Conservation (phyloP, 768 basidiomycete species). For the Boletus sp. region DNA sequence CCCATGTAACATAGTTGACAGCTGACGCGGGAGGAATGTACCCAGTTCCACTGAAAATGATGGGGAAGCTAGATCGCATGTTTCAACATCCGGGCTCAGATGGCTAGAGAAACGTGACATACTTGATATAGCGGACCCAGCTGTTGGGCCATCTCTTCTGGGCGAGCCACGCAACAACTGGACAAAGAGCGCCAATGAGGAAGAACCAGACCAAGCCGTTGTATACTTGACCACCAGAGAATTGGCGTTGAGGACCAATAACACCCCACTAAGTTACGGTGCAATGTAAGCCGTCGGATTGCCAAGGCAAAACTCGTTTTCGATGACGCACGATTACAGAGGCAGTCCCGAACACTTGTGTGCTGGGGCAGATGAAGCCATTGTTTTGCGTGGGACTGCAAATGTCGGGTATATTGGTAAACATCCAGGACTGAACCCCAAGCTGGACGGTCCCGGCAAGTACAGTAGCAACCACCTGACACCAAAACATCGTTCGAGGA, state of each 20-base stretch:
- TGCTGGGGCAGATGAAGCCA: conserved; percentile 30
- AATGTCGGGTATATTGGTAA: conserved; percentile 38
- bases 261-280: conserved; percentile 54
- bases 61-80: conserved; percentile 36
- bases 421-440: conserved; percentile 61
- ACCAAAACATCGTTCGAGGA: conserved; percentile 64
- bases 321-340: conserved; percentile 45
- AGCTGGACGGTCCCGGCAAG: conserved; percentile 67
- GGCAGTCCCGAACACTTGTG: conserved; percentile 50
- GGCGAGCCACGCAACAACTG: conserved; percentile 51
- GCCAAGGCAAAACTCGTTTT: not conserved
- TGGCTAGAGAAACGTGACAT: conserved; percentile 20
- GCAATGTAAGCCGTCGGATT: not conserved
- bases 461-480: conserved; percentile 59
- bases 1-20: conserved; percentile 65
- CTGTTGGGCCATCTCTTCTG: conserved; percentile 61
- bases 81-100: not conserved
- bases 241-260: conserved; percentile 75
- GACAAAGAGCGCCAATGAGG: conserved; percentile 67
- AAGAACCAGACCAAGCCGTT: conserved; percentile 70
- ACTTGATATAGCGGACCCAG: conserved; percentile 64
- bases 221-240: conserved; percentile 65
- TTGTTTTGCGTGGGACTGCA: conserved; percentile 22
- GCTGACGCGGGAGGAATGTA: conserved; percentile 65
- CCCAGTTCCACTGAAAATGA: conserved; percentile 56